A percentile compares a stretch with the other conserved stretches of the same genome.
phyloP scores from a whole-genome alignment of 2,329 filamentous ascomycete species.

The Lithohypha guttulata region DNA sequence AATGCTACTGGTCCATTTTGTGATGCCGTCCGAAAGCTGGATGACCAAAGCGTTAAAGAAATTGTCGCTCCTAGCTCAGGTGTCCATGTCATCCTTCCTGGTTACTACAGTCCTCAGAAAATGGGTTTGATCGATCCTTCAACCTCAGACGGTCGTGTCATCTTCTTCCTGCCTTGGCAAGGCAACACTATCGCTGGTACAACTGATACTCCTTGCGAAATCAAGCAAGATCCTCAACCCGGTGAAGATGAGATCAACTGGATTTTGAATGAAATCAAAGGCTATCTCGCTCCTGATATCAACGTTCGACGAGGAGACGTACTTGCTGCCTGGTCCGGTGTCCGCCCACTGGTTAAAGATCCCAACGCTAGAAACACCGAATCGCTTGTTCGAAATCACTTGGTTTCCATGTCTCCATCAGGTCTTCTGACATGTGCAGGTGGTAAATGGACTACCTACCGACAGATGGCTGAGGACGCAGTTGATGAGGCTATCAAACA shows the following conservation, averaged over 20 bases:
- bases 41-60: slow-evolving; percentile 59
- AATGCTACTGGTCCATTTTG: slow-evolving; percentile 85
- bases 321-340: slow-evolving; percentile 82
- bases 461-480: slow-evolving; percentile 84
- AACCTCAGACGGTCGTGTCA: slow-evolving; percentile 78
- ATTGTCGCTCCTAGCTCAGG: slow-evolving; percentile 80
- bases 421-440: slow-evolving; percentile 77
- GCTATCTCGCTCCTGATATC: slow-evolving; percentile 74
- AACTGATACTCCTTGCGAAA: slow-evolving; percentile 65
- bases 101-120: slow-evolving; percentile 65
- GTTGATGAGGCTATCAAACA: slow-evolving; percentile 51
- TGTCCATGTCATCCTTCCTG: slow-evolving; percentile 76
- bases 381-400: slow-evolving; percentile 76
- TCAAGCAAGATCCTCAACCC: slow-evolving; percentile 63
- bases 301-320: slow-evolving; percentile 76
- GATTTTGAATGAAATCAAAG: slow-evolving; percentile 74
- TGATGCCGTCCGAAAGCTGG: slow-evolving; percentile 75
- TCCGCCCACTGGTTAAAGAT: slow-evolving; percentile 75
- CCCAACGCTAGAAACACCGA: slow-evolving; percentile 78
- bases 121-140: slow-evolving; percentile 83
- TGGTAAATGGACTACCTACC: slow-evolving; percentile 88
- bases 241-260: slow-evolving; percentile 77
- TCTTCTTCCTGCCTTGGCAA: slow-evolving; percentile 91
- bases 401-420: slow-evolving; percentile 67
- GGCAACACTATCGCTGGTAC: slow-evolving; percentile 86